A percentile compares a stretch with the other conserved stretches of the same genome.
Evolutionary conservation across 1,284 basidiomycete species (phyloP).

Genomic region (Rhodotorula sp.): DNA sequence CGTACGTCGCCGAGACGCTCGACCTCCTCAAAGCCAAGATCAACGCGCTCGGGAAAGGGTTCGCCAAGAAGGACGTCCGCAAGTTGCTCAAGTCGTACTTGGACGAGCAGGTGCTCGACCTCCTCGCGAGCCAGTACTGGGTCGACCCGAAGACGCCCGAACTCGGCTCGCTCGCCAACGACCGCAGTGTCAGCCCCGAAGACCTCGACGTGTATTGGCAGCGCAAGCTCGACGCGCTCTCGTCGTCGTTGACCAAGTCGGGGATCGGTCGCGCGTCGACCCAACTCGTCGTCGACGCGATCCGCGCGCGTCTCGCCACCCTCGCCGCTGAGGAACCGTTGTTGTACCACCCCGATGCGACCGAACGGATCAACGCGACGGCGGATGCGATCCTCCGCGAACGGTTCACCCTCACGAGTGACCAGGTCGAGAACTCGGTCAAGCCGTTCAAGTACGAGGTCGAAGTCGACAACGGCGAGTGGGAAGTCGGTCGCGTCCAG

Average conservation of each 20-base stretch:
- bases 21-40: conserved; percentile 89
- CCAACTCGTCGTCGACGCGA: conserved; percentile 88
- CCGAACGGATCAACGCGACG: conserved; percentile 86
- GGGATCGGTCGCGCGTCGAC: conserved; percentile 95
- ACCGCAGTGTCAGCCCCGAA: conserved; percentile 61
- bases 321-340: conserved; percentile 88
- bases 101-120: conserved; percentile 94
- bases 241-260: conserved; percentile 88
- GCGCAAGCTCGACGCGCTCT: conserved; percentile 91
- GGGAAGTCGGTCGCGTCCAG: conserved; percentile 77
- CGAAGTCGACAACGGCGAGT: conserved; percentile 80
- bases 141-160: conserved; percentile 79
- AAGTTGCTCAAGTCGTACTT: conserved; percentile 85
- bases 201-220: conserved; percentile 91
- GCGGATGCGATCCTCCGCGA: conserved; percentile 89
- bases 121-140: conserved; percentile 97
- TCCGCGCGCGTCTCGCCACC: conserved; percentile 83
- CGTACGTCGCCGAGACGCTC: conserved; percentile 95
- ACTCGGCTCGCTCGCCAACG: conserved; percentile 68
- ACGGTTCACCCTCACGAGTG: conserved; percentile 85
- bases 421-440: conserved; percentile 99
- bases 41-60: conserved; percentile 78
- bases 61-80: conserved; percentile 86
- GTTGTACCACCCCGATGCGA: conserved; percentile 79
- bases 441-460: conserved; percentile 98